Base-by-base conservation (phyloP, 139 green algal species). In the Chlamydomonas eustigma region DNA sequence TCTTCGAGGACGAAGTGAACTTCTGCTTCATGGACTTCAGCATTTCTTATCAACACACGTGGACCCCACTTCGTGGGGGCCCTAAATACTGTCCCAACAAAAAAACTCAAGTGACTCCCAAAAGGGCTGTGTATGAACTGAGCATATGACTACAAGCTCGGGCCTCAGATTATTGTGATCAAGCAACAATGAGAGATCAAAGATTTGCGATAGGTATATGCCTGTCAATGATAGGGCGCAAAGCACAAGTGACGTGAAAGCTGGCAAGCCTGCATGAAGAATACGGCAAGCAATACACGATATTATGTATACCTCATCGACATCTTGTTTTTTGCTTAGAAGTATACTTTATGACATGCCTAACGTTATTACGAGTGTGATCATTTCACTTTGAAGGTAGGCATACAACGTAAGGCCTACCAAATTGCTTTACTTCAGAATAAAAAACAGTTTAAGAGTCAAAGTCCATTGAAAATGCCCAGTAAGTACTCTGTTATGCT, bases 11-110 rank as follows among this genome's bases (percentile, higher is more conserved):
- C 18, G 58, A 70, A 24, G 58, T 70, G 58, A 70, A 35, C 34
- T 70, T 70, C 58, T 70, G 58, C 28, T 70, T 70, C 58, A 70
- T 70, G 58, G 58, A 70, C 58, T 70, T 70, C 25, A 70, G 58
- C 58, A 70, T 70, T 35, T 70, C 58, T 37, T 37, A 32, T 35
- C 25, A 34, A 22, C 24, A 70, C 24, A 22, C 58, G 28, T 18
- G 24, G 58, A 32, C 58, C 28, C 58, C 24, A 70, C 58, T 37
- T 5, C 18, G 58, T 35, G 25, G 25, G 25, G 24, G 25, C 6
- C 58, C 58, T 37, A 22, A 32, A 70, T 6, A 18, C 58, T 35
- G 25, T 70, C 58, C 58, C 28, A 70, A 70, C 18, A 6, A 8
- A 35, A 8, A 22, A 70, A 70, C 58, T 32, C 25, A 35, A 70